phyloP scores from a whole-genome alignment of 352 stramenopile species.

The Phytophthora nicotianae region DNA sequence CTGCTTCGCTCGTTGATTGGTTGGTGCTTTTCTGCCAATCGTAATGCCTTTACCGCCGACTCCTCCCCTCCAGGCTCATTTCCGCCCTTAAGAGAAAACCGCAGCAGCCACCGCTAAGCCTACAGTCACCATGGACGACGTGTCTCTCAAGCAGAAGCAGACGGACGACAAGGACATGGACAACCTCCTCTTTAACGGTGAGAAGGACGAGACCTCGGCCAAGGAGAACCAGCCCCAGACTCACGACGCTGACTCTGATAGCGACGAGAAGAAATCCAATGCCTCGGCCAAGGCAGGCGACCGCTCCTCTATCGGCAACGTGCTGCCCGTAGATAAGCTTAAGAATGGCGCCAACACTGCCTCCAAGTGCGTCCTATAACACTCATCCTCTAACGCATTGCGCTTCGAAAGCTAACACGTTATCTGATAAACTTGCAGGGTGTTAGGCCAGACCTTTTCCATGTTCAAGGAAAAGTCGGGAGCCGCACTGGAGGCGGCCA shows the following conservation, averaged over 20 bases:
- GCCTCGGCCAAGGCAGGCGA: constrained; percentile 54
- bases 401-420: not conserved
- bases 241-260: constrained; percentile 45
- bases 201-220: constrained; percentile 47
- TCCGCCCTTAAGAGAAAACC: constrained; percentile 26
- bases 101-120: not conserved
- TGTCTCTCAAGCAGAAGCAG: constrained; percentile 64
- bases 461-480: constrained; percentile 80
- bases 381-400: not conserved
- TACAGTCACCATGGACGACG: constrained; percentile 47
- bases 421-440: constrained; percentile 30
- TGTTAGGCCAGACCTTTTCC: constrained; percentile 70
- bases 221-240: constrained; percentile 40
- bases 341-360: constrained; percentile 87
- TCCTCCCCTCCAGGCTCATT: constrained; percentile 13
- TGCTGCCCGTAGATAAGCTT: constrained; percentile 86
- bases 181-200: constrained; percentile 85
- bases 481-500: constrained; percentile 73
- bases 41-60: constrained; percentile 18
- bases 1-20: constrained; percentile 28
- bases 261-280: constrained; percentile 42
- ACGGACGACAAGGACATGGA: constrained; percentile 79
- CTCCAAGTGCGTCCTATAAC: constrained; percentile 56
- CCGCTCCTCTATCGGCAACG: constrained; percentile 74
- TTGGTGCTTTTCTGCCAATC: constrained; percentile 32